Conservation (phyloP, 805 yeast genomes). For the Barnettozyma salicaria region DNA sequence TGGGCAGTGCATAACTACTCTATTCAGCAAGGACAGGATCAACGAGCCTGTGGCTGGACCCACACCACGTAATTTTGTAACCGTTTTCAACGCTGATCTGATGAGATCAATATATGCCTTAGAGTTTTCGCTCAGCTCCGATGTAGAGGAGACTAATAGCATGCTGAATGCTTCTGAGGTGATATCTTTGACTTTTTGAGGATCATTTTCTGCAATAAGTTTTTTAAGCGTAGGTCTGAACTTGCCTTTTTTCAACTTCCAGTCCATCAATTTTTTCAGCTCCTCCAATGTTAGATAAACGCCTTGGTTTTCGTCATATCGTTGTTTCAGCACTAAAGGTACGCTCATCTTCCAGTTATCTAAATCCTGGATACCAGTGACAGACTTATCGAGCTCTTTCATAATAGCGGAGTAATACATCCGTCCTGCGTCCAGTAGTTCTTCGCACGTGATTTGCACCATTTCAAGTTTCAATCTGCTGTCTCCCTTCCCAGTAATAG, state of each 20-base stretch:
- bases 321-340: constrained; percentile 5
- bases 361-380: constrained; percentile 8
- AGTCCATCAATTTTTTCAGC: constrained; percentile 21
- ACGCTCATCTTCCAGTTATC: constrained; percentile 21
- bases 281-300: constrained; percentile 16
- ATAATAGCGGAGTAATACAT: constrained; percentile 10
- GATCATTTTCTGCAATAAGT: constrained; percentile 19
- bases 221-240: constrained; percentile 23
- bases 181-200: constrained; percentile 9
- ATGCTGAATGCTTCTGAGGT: constrained; percentile 13
- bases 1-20: constrained; percentile 19
- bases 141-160: no score
- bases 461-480: background rate
- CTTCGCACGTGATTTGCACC: constrained; percentile 2
- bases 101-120: background rate
- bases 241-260: constrained; percentile 26
- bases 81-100: constrained; percentile 7
- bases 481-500: no score
- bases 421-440: constrained; percentile 3
- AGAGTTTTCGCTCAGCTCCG: no score
- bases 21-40: constrained; percentile 16
- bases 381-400: constrained; percentile 7
- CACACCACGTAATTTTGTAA: constrained; percentile 21
- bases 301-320: constrained; percentile 4
- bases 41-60: constrained; percentile 27